Conservation (phyloP, 441 rosid genomes). For the Erodium chrysanthum region DNA sequence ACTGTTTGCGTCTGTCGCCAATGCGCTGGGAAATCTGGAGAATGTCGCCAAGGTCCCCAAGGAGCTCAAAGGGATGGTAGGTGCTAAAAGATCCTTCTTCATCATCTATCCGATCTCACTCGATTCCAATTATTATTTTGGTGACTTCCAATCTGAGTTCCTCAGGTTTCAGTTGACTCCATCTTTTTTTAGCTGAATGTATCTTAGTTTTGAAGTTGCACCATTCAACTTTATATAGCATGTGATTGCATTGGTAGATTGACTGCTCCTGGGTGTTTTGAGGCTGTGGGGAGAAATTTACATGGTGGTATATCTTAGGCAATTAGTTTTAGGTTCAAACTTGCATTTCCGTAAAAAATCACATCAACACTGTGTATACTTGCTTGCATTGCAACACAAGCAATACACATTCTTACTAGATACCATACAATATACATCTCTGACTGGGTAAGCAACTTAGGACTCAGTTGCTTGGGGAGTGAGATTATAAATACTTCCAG, state of each 20-base stretch:
- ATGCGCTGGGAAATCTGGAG: slow-evolving; percentile 66
- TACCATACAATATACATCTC: not conserved
- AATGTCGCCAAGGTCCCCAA: slow-evolving; percentile 61
- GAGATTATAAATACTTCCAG: not conserved
- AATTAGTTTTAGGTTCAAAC: too few species aligned
- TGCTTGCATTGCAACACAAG: not conserved
- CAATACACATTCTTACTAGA: not conserved
- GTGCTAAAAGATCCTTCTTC: slow-evolving; percentile 8
- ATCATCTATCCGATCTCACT: not conserved
- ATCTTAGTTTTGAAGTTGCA: not conserved
- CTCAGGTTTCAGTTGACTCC: not conserved
- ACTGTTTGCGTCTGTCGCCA: slow-evolving; percentile 74
- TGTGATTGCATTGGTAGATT: not conserved
- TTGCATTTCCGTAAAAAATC: too few species aligned
- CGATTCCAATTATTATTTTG: not conserved
- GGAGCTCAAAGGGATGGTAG: slow-evolving; percentile 75
- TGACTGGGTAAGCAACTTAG: not conserved
- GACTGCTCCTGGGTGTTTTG: not conserved
- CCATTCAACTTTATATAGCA: not conserved
- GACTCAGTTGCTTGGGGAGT: not conserved
- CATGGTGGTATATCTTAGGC: too few species aligned
- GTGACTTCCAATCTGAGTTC: not conserved
- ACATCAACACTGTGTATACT: not conserved
- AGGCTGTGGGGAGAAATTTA: not conserved
- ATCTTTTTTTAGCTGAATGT: not conserved